Evolutionary conservation across 257 asterid genomes (phyloP).

Genomic region (Penstemon davidsonii): DNA sequence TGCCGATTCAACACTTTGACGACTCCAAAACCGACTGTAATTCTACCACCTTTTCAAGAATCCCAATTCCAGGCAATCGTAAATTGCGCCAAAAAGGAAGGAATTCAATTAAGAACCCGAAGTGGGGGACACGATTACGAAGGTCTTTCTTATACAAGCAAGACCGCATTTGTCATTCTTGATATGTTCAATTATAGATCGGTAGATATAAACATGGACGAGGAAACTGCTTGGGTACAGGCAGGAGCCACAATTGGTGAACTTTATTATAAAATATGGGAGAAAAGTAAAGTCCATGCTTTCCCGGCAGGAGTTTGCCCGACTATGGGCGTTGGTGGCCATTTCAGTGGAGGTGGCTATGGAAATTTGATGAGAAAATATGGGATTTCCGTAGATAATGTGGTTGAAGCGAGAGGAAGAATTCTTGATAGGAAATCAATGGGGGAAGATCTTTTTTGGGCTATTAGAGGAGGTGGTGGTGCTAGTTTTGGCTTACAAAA

Average conservation of each 20-base stretch:
- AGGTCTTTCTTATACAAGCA: conserved; percentile 51
- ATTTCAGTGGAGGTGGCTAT: conserved; percentile 61
- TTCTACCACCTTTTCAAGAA: too few species aligned
- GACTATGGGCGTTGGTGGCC: conserved; percentile 63
- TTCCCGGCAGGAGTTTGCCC: conserved; percentile 63
- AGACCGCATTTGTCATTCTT: conserved; percentile 37
- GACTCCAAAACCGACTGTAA: not conserved
- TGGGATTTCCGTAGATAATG: conserved; percentile 56
- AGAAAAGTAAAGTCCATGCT: conserved; percentile 39
- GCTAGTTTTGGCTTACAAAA: conserved; percentile 50
- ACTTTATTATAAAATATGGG: conserved; percentile 47
- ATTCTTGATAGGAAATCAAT: conserved; percentile 43
- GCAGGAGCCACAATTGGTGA: conserved; percentile 58
- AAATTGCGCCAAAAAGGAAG: too few species aligned
- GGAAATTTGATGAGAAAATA: conserved; percentile 54
- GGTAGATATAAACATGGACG: conserved; percentile 31
- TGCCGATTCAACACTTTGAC: conserved; percentile 23
- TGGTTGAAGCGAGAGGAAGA: conserved; percentile 45
- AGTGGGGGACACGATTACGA: conserved; percentile 72
- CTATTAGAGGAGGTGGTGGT: conserved; percentile 65
- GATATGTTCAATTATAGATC: conserved; percentile 54
- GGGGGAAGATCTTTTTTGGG: conserved; percentile 74
- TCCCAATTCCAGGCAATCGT: too few species aligned
- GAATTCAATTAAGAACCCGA: conserved; percentile 44
- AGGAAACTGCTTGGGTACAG: conserved; percentile 55